phyloP scores from a whole-genome alignment of 2,329 filamentous ascomycete species.

The Apiospora hydei region DNA sequence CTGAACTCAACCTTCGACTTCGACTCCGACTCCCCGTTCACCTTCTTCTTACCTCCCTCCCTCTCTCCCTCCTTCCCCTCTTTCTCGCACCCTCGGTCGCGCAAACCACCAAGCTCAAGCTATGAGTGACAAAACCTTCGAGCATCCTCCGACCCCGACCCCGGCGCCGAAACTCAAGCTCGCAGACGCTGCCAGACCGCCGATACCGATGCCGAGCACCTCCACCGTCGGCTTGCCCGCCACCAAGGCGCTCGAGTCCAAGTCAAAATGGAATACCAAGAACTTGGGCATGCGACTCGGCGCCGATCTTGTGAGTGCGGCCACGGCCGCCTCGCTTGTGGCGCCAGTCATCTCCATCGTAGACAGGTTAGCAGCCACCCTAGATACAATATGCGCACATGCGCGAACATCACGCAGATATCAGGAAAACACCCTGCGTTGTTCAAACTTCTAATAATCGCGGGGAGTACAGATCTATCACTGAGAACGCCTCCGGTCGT shows the following conservation, averaged over 20 bases:
- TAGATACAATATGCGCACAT: slow-evolving; percentile 21
- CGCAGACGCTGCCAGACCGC: slow-evolving; percentile 1
- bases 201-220: slow-evolving; percentile 13
- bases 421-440: background rate
- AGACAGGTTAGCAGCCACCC: slow-evolving; percentile 67
- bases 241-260: slow-evolving; percentile 24
- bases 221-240: slow-evolving; percentile 21
- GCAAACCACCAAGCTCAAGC: too few relatives aligned
- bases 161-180: slow-evolving; percentile 13
- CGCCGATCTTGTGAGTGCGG: slow-evolving; percentile 73
- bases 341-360: slow-evolving; percentile 88
- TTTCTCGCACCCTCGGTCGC: slow-evolving; percentile 5
- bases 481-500: slow-evolving; percentile 81
- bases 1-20: background rate
- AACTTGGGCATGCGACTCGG: slow-evolving; percentile 72
- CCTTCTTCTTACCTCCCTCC: background rate
- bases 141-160: slow-evolving; percentile 5
- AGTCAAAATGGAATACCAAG: slow-evolving; percentile 73
- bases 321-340: slow-evolving; percentile 75
- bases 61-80: background rate
- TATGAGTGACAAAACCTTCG: slow-evolving; percentile 14
- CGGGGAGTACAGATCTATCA: slow-evolving; percentile 66
- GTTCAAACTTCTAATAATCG: background rate
- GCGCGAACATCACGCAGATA: background rate
- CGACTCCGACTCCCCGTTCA: background rate